Evolutionary conservation across 306 rosid genomes (phyloP), one percentile per base, ranked within the genome.

Genomic region (Corylus americana): DNA sequence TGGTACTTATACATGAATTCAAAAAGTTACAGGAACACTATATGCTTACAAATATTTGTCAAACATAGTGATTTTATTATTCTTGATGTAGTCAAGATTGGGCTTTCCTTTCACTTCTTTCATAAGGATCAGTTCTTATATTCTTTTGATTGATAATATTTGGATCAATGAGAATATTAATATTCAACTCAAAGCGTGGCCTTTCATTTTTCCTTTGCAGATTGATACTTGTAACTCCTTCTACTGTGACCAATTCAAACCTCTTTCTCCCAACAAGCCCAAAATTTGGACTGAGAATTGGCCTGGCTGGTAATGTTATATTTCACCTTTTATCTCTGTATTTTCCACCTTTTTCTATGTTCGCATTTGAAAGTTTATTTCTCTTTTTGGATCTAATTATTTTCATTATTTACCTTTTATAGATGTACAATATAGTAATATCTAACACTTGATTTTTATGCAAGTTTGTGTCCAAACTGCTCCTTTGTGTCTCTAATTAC

Each of bases 271-370:
- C 58, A 83, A 88, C 74, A 92, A 91, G 76, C 98, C 98, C 51
- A 94, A 89, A 89, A 87, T 94, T 55, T 94, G 98, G 98, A 94
- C 98, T 35, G 98, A 94, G 79, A 94, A 94, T 80, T 94, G 97
- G 97, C 97, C 98, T 55, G 98, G 98, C 84, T 94, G 98, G 98
- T 94, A 91, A 74, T 75, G 84, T 74, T 71, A 64, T 62, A 64
- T 74, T 82, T 68, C 47, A 76, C 55, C 68, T 66, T 75, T 70
- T 25, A 75, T 78, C 49, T 62, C 55, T 74, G 42, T 54, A 8
- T 81, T 79, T 31, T 74, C 58, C 31, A 17, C 39, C 25, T 76
- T 37, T 42, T 79, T 82, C 66, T 54, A 55, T 59, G 48, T 78
- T 77, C 68, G 55, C 61, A 42, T 62, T 49, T 39, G 22, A 16